Base-by-base conservation (phyloP, 192 early-diverging fungal genomes). In the Linnemannia elongata region DNA sequence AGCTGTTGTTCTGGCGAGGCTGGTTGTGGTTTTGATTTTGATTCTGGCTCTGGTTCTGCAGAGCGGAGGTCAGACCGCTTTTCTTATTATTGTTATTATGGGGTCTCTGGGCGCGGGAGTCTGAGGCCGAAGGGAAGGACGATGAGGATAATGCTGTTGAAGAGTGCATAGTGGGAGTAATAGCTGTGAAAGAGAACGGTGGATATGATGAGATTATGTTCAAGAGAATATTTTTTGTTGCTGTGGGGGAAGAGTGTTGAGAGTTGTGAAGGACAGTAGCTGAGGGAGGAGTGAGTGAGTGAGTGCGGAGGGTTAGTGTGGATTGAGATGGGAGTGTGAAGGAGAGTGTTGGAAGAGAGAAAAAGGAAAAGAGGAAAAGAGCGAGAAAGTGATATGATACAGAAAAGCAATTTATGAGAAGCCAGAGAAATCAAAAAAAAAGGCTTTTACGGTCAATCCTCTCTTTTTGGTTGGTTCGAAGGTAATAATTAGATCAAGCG, bases 81-180 rank as follows among this genome's bases (percentile, higher is more conserved):
- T 83, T 83, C 45, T 76, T 71, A 60, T 71, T 77, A 47, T 83
- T 73, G 41, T 55, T 71, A 42, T 71, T 73, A 47, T 83, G 68
- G 69, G 13, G n/a, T 80, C 45, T 74, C 45, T 83, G 82, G 69
- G 76, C 57, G 52, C 82, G 82, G 82, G 77, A 75, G 77, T 68
- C 45, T 74, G 80, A 66, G 66, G 74, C 73, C 22, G 52, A n/a
- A 54, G 35, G 33, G 5, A 55, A 44, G 55, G 80, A 70, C 4
- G 80, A 35, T 18, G 75, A 47, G 74, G 80, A 27, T 82, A 82
- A 76, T 71, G 68, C 49, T 57, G 80, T 35, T 76, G 80, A 76
- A 13, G 80, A 36, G 6, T 76, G 74, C 73, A 76, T 82, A 20
- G 30, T 44, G 38, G 54, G 27, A 55, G 63, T 30, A 42, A 38